Percentiles rank a stretch among this genome's conserved stretches.
Conservation (phyloP, 768 basidiomycete genomes). For the Kwoniella sp. region DNA sequence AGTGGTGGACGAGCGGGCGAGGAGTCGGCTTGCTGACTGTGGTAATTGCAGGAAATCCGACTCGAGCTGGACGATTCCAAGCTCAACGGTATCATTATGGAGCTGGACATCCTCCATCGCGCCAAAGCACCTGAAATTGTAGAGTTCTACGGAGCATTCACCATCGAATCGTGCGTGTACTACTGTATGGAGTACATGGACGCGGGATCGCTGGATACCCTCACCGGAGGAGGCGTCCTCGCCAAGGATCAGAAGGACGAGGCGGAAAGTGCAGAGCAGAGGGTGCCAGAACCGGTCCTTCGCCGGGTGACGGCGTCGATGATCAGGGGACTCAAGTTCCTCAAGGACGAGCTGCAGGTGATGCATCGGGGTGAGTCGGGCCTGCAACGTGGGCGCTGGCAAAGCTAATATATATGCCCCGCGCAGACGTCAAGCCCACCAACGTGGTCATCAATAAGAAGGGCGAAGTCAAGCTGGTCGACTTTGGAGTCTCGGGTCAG, state of each 20-base stretch:
- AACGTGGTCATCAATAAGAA: constrained; percentile 85
- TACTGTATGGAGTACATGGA: constrained; percentile 99
- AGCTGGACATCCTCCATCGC: constrained; percentile 94
- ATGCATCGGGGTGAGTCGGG: constrained; percentile 62
- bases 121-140: constrained; percentile 87
- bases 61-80: constrained; percentile 90
- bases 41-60: constrained; percentile 90
- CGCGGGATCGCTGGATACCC: constrained; percentile 87
- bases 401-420: background rate
- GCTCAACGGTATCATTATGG: constrained; percentile 95
- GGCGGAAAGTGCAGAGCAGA: constrained; percentile 13
- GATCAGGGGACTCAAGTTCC: constrained; percentile 84
- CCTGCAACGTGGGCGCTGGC: background rate
- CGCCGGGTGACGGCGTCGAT: constrained; percentile 74
- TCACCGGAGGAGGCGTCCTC: constrained; percentile 59
- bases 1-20: constrained; percentile 31
- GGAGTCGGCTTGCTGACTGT: too few species aligned
- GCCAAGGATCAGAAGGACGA: constrained; percentile 25
- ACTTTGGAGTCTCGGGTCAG: constrained; percentile 98
- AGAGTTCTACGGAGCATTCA: constrained; percentile 98
- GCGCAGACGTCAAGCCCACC: constrained; percentile 81
- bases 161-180: constrained; percentile 99
- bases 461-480: constrained; percentile 89
- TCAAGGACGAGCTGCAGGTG: constrained; percentile 90
- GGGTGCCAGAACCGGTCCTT: constrained; percentile 66